Percentiles rank a stretch among this genome's conserved stretches.
Evolutionary conservation across 1,284 basidiomycete species (phyloP).

Genomic region (Stygiomarasmius scandens): DNA sequence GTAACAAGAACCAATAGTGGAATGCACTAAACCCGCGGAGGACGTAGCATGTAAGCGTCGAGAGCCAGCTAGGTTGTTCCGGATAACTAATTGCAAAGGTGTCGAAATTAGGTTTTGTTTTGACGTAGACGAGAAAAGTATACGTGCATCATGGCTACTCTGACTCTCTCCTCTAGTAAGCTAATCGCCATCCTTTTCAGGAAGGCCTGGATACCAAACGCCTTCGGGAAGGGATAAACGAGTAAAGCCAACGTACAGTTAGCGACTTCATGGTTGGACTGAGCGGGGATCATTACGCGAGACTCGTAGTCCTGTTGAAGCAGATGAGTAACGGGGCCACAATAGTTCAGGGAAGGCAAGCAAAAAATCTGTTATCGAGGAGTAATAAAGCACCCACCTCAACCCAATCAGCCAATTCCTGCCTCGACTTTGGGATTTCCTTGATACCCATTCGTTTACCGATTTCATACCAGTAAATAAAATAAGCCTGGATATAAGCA

Average conservation of each 20-base stretch:
- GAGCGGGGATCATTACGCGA: slow-evolving; percentile 39
- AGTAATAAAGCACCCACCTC: slow-evolving; percentile 27
- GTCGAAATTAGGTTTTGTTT: background rate
- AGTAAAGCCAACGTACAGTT: slow-evolving; percentile 40
- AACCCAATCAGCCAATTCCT: slow-evolving; percentile 39
- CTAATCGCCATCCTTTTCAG: slow-evolving; percentile 32
- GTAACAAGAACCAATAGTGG: too few relatives aligned
- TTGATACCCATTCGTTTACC: slow-evolving; percentile 35
- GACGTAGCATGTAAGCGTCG: too few relatives aligned
- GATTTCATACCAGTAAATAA: slow-evolving; percentile 27
- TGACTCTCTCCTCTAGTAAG: slow-evolving; percentile 40
- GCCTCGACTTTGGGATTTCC: slow-evolving; percentile 42
- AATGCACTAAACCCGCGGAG: too few relatives aligned
- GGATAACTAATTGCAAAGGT: too few relatives aligned
- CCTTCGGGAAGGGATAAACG: slow-evolving; percentile 35
- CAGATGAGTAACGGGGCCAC: background rate
- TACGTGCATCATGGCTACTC: slow-evolving; percentile 48
- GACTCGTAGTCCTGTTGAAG: slow-evolving; percentile 34
- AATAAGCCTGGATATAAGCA: slow-evolving; percentile 27
- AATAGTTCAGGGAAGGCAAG: too few relatives aligned
- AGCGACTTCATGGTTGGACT: slow-evolving; percentile 41
- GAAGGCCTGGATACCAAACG: slow-evolving; percentile 38
- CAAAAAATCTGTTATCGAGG: too few relatives aligned
- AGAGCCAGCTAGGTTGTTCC: too few relatives aligned
- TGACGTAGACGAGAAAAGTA: background rate